Evolutionary conservation across 306 rosid genomes (phyloP).

Genomic region (Canavalia gladiata): DNA sequence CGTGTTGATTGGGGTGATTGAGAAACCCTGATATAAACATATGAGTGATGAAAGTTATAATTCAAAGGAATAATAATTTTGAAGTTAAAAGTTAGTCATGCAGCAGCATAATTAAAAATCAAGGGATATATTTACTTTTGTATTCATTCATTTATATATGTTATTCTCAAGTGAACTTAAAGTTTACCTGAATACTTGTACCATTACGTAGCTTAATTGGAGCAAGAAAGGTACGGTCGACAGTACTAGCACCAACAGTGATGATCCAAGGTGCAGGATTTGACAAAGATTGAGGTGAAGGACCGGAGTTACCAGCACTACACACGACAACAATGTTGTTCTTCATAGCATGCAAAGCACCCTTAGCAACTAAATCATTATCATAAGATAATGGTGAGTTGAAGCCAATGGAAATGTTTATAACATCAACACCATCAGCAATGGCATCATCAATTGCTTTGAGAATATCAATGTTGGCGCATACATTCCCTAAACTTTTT

Average conservation of each 20-base stretch:
- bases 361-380: conserved; percentile 70
- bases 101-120: not conserved
- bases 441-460: conserved; percentile 96
- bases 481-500: conserved; percentile 69
- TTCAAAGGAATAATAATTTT: not conserved
- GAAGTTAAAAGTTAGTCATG: not conserved
- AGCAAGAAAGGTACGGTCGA: conserved; percentile 75
- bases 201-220: conserved; percentile 69
- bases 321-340: conserved; percentile 81
- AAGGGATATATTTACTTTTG: not conserved
- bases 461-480: conserved; percentile 75
- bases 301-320: conserved; percentile 91
- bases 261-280: conserved; percentile 90
- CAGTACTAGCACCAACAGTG: conserved; percentile 85
- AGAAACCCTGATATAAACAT: conserved; percentile 68
- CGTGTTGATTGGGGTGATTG: conserved; percentile 73
- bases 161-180: not conserved
- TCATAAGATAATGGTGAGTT: conserved; percentile 52
- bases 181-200: conserved; percentile 62
- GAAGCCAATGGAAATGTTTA: conserved; percentile 79
- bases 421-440: conserved; percentile 78
- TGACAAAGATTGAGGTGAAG: conserved; percentile 63
- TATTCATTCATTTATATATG: too few relatives aligned
- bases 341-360: conserved; percentile 72
- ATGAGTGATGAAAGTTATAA: not conserved